phyloP scores from a whole-genome alignment of 805 yeast genomes.

The Suhomyces emberorum region DNA sequence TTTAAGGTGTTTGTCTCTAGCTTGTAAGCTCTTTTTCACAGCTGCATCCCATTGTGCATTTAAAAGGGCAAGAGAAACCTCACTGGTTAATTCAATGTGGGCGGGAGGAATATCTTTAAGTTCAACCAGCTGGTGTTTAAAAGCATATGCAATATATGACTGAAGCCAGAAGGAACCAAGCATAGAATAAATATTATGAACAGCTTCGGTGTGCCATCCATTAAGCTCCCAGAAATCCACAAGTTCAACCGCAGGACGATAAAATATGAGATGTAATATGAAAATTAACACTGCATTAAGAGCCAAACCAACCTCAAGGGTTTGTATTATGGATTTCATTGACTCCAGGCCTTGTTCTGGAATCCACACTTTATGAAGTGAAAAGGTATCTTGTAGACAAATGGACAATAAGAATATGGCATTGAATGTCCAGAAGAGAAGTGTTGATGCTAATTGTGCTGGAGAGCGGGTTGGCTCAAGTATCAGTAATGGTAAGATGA shows the following conservation, averaged over 20 bases:
- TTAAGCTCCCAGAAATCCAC: slow-evolving; percentile 8
- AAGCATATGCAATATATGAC: slow-evolving; percentile 20
- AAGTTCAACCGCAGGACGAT: slow-evolving; percentile 11
- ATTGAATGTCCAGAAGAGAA: slow-evolving; percentile 3
- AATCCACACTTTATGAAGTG: slow-evolving; percentile 6
- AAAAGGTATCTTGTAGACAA: slow-evolving; percentile 6
- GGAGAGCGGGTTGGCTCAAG: slow-evolving; percentile 41
- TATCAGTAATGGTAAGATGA: slow-evolving; percentile 42
- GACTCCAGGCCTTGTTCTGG: background rate
- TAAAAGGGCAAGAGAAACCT: slow-evolving; percentile 1
- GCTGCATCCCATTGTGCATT: slow-evolving; percentile 3
- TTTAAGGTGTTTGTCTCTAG: slow-evolving; percentile 1
- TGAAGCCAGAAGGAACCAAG: slow-evolving; percentile 20
- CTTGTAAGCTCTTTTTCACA: background rate
- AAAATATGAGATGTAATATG: slow-evolving; percentile 2
- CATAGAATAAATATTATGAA: slow-evolving; percentile 13
- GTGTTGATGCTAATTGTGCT: slow-evolving; percentile 20
- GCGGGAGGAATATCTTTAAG: slow-evolving; percentile 14
- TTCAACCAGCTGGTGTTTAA: slow-evolving; percentile 18
- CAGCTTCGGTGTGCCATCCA: slow-evolving; percentile 9
- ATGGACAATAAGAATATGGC: slow-evolving; percentile 1
- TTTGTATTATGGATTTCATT: slow-evolving; percentile 1
- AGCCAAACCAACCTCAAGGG: slow-evolving; percentile 4
- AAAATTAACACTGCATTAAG: slow-evolving; percentile 3
- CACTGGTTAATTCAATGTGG: slow-evolving; percentile 3